These are phyloP conservation scores for Aspergillus indologenus DNA, from an alignment of 495 filamentous ascomycete species.

Conservation along the genomic window DNA sequence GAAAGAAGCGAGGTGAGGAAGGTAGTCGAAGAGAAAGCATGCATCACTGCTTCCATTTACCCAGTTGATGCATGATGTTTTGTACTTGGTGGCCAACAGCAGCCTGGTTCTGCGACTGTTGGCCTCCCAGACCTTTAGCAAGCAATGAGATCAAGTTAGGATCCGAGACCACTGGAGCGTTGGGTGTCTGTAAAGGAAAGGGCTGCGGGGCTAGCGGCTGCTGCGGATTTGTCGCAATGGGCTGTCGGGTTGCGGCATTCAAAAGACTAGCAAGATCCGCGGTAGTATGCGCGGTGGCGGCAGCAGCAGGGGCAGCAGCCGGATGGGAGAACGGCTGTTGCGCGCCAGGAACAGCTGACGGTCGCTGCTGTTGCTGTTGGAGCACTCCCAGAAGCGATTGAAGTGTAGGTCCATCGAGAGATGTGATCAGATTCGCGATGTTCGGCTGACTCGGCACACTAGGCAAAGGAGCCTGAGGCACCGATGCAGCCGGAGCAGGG, in stretches of 20 bases:
- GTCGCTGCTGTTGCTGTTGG: conserved; percentile 41
- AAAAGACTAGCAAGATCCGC: conserved; percentile 62
- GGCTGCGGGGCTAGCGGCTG: conserved; percentile 35
- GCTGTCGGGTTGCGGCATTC: conserved; percentile 44
- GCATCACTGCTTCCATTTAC: conserved; percentile 58
- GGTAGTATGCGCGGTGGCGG: conserved; percentile 30
- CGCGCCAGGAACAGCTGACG: conserved; percentile 38
- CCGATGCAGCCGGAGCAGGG: conserved; percentile 31
- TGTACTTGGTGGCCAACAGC: conserved; percentile 48
- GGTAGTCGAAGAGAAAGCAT: conserved; percentile 14
- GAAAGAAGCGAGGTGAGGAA: conserved; percentile 13
- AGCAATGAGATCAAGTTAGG: conserved; percentile 47
- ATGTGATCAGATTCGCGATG: conserved; percentile 47
- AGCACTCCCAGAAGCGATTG: conserved; percentile 67
- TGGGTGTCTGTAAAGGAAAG: conserved; percentile 33
- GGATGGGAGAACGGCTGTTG: conserved; percentile 36
- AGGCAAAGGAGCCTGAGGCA: conserved; percentile 32
- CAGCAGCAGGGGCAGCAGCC: conserved; percentile 26
- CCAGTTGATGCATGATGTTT: conserved; percentile 59
- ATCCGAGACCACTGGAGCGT: conserved; percentile 36
- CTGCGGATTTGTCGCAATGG: conserved; percentile 33
- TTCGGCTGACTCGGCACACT: conserved; percentile 39
- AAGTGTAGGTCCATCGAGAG: conserved; percentile 67
- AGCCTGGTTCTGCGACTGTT: conserved; percentile 41
- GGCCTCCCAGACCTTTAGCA: conserved; percentile 38